Evolutionary conservation across 495 filamentous ascomycete species (phyloP).

Genomic region (Aspergillus baeticus): DNA sequence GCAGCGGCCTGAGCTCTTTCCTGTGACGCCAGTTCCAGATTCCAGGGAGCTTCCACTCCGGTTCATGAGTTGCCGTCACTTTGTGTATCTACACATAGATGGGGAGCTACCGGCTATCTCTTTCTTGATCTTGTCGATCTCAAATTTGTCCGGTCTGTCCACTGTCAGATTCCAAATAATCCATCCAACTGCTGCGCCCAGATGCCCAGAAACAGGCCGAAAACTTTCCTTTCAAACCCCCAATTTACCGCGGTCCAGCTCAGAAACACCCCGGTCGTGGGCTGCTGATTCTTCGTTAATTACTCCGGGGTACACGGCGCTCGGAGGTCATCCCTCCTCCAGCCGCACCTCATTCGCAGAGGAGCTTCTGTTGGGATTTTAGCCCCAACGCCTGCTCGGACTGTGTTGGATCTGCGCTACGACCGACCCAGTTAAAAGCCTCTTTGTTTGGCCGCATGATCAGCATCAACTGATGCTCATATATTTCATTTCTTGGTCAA

Average conservation of each 20-base stretch:
- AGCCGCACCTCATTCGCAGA: background rate
- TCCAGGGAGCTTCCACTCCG: background rate
- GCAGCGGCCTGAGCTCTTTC: background rate
- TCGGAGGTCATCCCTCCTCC: background rate
- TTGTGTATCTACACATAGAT: too few species aligned
- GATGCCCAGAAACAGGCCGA: background rate
- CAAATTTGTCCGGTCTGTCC: too few species aligned
- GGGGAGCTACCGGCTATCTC: too few species aligned
- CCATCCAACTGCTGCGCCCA: background rate
- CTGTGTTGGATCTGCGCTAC: background rate
- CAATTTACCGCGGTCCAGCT: conserved; percentile 10
- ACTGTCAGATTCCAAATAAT: background rate
- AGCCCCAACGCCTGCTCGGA: conserved; percentile 15
- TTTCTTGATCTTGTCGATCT: too few species aligned
- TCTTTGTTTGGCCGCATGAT: background rate
- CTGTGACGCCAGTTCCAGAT: background rate
- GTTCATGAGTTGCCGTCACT: too few species aligned
- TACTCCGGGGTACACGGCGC: background rate
- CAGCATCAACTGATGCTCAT: background rate
- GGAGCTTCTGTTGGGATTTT: conserved; percentile 25
- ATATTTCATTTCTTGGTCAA: background rate
- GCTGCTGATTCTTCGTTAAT: conserved; percentile 6
- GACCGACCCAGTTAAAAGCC: background rate
- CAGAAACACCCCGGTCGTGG: conserved; percentile 1
- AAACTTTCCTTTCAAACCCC: background rate